Evolutionary conservation across 2,329 filamentous ascomycete genomes (phyloP), one percentile per base, ranked within the genome.

Genomic region (Clonostachys chloroleuca): DNA sequence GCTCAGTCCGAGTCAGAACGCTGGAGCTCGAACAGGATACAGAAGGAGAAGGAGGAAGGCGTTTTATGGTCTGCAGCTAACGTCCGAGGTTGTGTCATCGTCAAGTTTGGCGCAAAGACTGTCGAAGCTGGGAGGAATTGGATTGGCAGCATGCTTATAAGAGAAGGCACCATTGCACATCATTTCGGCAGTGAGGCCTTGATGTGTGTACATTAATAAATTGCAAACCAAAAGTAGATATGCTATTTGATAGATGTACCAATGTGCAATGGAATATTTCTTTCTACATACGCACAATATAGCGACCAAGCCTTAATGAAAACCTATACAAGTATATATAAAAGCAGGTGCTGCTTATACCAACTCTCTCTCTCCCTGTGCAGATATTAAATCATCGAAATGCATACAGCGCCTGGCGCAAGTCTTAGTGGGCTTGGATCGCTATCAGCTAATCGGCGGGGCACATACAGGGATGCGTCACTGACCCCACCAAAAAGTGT

Each of bases 71-170:
- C 90, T 24, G 89, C 87, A 12, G 88, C 91, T 13, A 79, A 78
- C 24, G 83, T 95, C 34, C 78, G 91, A 46, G 86, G 89, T 5
- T 96, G 92, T 59, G 86, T 94, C 5, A 77, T 96, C 24, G 86
- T 97, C 55, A 97, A 97, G 64, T 95, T 97, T 63, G 90, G 89
- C 2, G 89, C 92, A 2, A 77, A 75, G 47, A 86, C 85, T 41
- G 86, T 96, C 20, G 91, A 97, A 63, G 86, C 85, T 24, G 91
- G 86, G 5, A 81, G 88, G 54, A 70, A 79, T 42, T 97, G 92
- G 90, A 75, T 97, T 49, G 82, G 83, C 10, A 75, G 75, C 7
- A 87, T 96, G 80, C 69, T 96, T 42, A 67, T 74, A 42, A 77
- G 81, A 51, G 89, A 96, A 63, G 88, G 87, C 2, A 92, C 81